Conservation (phyloP, 371 early-diverging fungal genomes). For the Apophysomyces elegans region DNA sequence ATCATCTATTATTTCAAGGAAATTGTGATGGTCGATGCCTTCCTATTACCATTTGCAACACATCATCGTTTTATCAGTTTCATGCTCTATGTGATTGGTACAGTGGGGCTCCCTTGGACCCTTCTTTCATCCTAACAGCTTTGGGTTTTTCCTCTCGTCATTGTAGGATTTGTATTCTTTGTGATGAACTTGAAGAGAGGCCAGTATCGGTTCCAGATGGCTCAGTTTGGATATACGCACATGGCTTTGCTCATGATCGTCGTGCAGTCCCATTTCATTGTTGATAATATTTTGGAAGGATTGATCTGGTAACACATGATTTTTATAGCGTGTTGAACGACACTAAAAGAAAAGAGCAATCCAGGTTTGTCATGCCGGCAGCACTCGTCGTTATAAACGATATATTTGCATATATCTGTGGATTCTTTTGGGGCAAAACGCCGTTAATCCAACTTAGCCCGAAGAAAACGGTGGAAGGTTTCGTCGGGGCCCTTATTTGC, state of each 20-base stretch:
- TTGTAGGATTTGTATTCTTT: constrained; percentile 88
- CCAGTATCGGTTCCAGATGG: constrained; percentile 87
- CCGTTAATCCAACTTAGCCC: constrained; percentile 95
- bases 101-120: constrained; percentile 1
- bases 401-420: constrained; percentile 97
- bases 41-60: constrained; percentile 82
- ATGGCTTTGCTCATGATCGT: constrained; percentile 92
- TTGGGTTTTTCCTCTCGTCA: too few species aligned
- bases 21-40: constrained; percentile 78
- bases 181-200: constrained; percentile 92
- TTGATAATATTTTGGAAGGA: constrained; percentile 97
- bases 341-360: background rate
- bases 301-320: constrained; percentile 81
- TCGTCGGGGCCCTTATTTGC: constrained; percentile 91
- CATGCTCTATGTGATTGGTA: constrained; percentile 81
- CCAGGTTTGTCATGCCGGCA: constrained; percentile 84
- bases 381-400: constrained; percentile 98
- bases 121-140: background rate
- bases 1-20: constrained; percentile 87
- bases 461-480: constrained; percentile 99
- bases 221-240: constrained; percentile 96
- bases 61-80: constrained; percentile 96
- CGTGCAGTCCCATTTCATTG: constrained; percentile 90
- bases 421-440: constrained; percentile 94
- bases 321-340: background rate